Percentiles rank a stretch among this genome's conserved stretches.
Conservation (phyloP, 805 yeast genomes). For the Lachancea mirantina region DNA sequence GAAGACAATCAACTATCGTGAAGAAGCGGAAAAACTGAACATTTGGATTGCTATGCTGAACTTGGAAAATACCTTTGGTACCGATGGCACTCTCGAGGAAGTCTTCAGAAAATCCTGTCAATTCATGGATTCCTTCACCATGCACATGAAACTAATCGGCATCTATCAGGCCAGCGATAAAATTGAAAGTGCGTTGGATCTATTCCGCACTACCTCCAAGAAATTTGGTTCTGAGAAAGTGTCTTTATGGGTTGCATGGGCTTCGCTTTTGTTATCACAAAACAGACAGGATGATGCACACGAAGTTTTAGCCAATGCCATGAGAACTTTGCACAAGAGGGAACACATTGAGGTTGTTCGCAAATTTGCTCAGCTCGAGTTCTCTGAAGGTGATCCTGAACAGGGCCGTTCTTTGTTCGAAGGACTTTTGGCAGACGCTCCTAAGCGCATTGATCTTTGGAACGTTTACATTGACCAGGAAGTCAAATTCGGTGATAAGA, state of each 20-base stretch:
- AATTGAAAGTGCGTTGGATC: slow-evolving; percentile 56
- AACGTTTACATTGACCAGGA: slow-evolving; percentile 93
- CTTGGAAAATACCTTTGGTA: slow-evolving; percentile 90
- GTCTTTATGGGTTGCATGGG: slow-evolving; percentile 77
- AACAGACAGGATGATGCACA: slow-evolving; percentile 53
- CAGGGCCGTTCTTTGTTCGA: slow-evolving; percentile 93
- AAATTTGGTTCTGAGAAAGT: slow-evolving; percentile 65
- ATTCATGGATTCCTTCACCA: slow-evolving; percentile 79
- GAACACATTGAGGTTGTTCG: slow-evolving; percentile 73
- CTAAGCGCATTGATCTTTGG: slow-evolving; percentile 91
- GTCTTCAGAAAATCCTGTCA: slow-evolving; percentile 79
- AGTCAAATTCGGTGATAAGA: slow-evolving; percentile 59
- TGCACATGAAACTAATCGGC: slow-evolving; percentile 72
- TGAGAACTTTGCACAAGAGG: slow-evolving; percentile 63
- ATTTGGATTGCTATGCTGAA: slow-evolving; percentile 94
- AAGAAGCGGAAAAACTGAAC: slow-evolving; percentile 86
- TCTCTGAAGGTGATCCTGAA: slow-evolving; percentile 79
- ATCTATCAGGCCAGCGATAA: slow-evolving; percentile 73
- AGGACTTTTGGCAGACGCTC: slow-evolving; percentile 82
- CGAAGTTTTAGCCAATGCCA: slow-evolving; percentile 64
- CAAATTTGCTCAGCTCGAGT: slow-evolving; percentile 86
- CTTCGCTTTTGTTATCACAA: slow-evolving; percentile 62
- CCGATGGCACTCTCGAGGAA: slow-evolving; percentile 71
- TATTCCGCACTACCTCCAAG: slow-evolving; percentile 64
- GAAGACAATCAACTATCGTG: slow-evolving; percentile 81